Conservation (phyloP, 441 rosid species). For the Daphne laureola region DNA sequence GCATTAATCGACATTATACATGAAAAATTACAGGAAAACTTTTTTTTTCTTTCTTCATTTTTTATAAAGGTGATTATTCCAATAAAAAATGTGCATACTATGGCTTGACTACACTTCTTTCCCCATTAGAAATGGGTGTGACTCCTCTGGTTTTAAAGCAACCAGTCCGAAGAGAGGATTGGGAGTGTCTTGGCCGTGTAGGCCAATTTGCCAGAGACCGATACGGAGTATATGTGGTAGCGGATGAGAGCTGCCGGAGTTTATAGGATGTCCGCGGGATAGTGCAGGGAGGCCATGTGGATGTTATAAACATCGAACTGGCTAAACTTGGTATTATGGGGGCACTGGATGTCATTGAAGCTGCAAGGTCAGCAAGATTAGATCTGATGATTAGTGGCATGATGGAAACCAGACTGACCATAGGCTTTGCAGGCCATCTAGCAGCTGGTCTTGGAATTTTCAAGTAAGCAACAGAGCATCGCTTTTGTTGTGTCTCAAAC, state of each 20-base stretch:
- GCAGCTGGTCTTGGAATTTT: slow-evolving; percentile 88
- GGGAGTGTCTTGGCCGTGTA: slow-evolving; percentile 86
- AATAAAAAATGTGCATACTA: too few species aligned
- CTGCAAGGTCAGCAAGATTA: slow-evolving; percentile 55
- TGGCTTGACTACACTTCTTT: not conserved
- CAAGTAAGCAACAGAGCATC: slow-evolving; percentile 36
- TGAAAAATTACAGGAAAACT: too few species aligned
- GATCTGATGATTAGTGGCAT: slow-evolving; percentile 83
- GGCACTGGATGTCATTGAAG: slow-evolving; percentile 67
- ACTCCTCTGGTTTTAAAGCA: slow-evolving; percentile 85
- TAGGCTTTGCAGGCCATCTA: slow-evolving; percentile 93
- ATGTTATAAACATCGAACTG: slow-evolving; percentile 79
- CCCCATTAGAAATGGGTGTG: slow-evolving; percentile 63
- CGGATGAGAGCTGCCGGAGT: slow-evolving; percentile 86
- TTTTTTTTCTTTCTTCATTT: too few species aligned
- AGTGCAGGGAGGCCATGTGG: slow-evolving; percentile 44
- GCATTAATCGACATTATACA: too few species aligned
- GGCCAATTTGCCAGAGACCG: slow-evolving; percentile 46
- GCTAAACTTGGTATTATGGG: slow-evolving; percentile 77
- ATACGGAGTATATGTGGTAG: slow-evolving; percentile 73
- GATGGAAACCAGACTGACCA: slow-evolving; percentile 89
- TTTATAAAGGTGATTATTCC: too few species aligned
- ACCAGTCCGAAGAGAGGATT: slow-evolving; percentile 85
- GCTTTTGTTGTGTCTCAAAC: slow-evolving; percentile 2
- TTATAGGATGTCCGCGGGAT: slow-evolving; percentile 62